These are phyloP conservation scores for Ganoderma lucidum DNA, from an alignment of 1,284 basidiomycete species.

Conservation along the genomic window DNA sequence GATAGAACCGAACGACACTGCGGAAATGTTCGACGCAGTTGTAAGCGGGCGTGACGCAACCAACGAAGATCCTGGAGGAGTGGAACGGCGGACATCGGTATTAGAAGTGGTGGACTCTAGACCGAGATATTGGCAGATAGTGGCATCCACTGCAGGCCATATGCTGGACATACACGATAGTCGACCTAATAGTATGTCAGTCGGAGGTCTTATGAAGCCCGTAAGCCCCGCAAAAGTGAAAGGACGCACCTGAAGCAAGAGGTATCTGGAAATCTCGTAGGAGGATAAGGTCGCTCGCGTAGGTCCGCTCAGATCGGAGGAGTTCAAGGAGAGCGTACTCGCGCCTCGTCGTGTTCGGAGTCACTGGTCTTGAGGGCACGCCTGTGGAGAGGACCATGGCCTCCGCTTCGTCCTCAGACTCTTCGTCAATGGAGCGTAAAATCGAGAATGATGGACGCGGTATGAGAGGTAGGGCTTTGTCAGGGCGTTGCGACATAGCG, in stretches of 20 bases:
- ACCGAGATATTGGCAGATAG: slow-evolving; percentile 8
- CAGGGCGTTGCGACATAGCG: background rate
- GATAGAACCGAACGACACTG: slow-evolving; percentile 44
- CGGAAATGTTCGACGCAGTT: slow-evolving; percentile 63
- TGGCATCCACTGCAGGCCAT: background rate
- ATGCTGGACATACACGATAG: background rate
- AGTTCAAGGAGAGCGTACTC: slow-evolving; percentile 87
- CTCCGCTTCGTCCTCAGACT: background rate
- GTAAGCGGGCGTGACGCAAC: slow-evolving; percentile 58
- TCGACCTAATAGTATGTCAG: background rate
- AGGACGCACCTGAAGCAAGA: slow-evolving; percentile 65
- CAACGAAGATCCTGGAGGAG: slow-evolving; percentile 46
- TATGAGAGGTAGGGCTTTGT: background rate
- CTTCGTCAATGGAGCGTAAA: background rate
- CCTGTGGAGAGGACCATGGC: background rate
- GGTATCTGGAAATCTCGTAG: slow-evolving; percentile 88
- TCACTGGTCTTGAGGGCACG: slow-evolving; percentile 14
- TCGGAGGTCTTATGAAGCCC: too few relatives aligned
- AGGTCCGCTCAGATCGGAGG: slow-evolving; percentile 85
- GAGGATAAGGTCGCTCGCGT: slow-evolving; percentile 88
- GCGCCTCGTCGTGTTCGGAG: slow-evolving; percentile 68
- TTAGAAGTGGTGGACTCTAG: slow-evolving; percentile 43
- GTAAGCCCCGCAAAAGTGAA: background rate
- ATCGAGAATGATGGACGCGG: background rate
- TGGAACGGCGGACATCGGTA: slow-evolving; percentile 29